Conservation (phyloP, 768 basidiomycete species). For the Sporobolomyces roseus region DNA sequence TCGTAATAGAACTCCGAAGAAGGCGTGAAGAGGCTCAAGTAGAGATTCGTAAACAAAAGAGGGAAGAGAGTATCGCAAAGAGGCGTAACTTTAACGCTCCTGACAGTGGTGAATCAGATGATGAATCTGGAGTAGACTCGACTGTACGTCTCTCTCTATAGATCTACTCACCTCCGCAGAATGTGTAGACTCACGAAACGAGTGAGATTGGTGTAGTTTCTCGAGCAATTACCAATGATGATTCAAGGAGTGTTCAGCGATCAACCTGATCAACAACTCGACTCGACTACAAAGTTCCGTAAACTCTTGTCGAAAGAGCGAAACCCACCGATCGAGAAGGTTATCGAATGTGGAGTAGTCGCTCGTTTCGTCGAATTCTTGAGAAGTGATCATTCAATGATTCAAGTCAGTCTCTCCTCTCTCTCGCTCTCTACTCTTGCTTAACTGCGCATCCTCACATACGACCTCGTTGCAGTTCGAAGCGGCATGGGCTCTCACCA, state of each 20-base stretch:
- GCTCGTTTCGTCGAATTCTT: constrained; percentile 96
- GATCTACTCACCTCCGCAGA: not conserved
- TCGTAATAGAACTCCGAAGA: constrained; percentile 70
- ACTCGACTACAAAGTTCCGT: constrained; percentile 96
- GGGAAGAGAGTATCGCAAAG: constrained; percentile 98
- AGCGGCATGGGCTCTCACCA: constrained; percentile 46
- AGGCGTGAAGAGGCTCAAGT: constrained; percentile 98
- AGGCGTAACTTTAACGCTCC: constrained; percentile 71
- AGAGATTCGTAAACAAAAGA: constrained; percentile 95
- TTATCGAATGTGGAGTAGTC: constrained; percentile 95
- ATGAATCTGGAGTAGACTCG: constrained; percentile 68
- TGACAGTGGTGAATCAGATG: constrained; percentile 79
- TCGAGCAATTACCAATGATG: constrained; percentile 68
- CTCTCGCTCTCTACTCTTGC: not conserved
- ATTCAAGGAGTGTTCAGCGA: constrained; percentile 87
- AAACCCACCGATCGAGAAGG: constrained; percentile 97
- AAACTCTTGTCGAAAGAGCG: constrained; percentile 99
- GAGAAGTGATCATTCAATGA: constrained; percentile 54
- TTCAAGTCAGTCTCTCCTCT: constrained; percentile 49
- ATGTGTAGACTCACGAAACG: not conserved
- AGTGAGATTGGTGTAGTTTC: no score
- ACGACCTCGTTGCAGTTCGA: constrained; percentile 40
- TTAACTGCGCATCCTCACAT: not conserved
- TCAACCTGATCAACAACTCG: constrained; percentile 83
- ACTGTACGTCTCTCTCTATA: constrained; percentile 68